Conservation (phyloP, 2,329 filamentous ascomycete genomes). For the Furcasterigmium furcatum region DNA sequence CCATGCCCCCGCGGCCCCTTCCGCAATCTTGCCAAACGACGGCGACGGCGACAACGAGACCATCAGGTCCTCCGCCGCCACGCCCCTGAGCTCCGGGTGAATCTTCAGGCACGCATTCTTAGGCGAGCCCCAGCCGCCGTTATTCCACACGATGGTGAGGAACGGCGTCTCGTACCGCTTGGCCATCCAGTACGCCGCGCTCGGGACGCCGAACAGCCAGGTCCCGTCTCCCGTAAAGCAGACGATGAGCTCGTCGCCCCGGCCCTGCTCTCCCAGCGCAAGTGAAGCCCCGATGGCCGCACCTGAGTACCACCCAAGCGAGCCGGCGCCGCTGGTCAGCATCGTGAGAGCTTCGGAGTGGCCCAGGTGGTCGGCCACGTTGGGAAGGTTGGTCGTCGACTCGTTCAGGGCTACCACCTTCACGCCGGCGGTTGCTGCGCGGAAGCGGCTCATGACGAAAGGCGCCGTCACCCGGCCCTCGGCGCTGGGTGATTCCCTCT, state of each 20-base stretch:
- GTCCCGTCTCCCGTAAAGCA: constrained; percentile 13
- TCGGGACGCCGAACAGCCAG: constrained; percentile 13
- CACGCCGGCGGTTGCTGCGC: constrained; percentile 49
- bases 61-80: constrained; percentile 8
- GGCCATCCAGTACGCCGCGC: constrained; percentile 14
- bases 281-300: constrained; percentile 25
- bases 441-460: constrained; percentile 48
- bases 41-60: constrained; percentile 11
- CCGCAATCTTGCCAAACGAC: constrained; percentile 14
- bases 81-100: constrained; percentile 11
- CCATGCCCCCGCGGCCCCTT: constrained; percentile 14
- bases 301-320: constrained; percentile 28
- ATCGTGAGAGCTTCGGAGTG: constrained; percentile 34
- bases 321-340: constrained; percentile 25
- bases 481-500: constrained; percentile 39
- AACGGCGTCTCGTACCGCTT: constrained; percentile 11
- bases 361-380: constrained; percentile 58
- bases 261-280: constrained; percentile 5
- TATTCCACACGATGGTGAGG: constrained; percentile 15
- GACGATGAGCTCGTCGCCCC: constrained; percentile 6
- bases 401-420: constrained; percentile 64
- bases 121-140: constrained; percentile 12
- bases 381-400: constrained; percentile 41
- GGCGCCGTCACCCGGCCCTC: constrained; percentile 49
- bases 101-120: constrained; percentile 12